Percentiles rank a stretch among this genome's conserved stretches.
These are phyloP conservation scores for Dissoconium aciculare DNA, from an alignment of 2,329 filamentous ascomycete genomes.

Conservation along the genomic window DNA sequence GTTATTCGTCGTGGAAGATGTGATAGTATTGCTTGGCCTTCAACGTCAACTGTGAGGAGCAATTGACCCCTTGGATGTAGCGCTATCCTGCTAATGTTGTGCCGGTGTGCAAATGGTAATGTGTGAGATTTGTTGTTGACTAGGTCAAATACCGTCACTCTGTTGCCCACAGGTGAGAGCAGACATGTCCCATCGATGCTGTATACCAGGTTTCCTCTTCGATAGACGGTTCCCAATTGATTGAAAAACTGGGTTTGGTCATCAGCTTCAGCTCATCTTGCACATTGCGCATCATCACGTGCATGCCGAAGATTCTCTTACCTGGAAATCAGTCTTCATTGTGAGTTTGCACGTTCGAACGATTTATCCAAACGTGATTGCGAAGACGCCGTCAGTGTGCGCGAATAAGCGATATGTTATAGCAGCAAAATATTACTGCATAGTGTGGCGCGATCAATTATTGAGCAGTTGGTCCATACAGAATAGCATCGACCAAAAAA, in stretches of 20 bases:
- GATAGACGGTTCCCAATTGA: conserved; percentile 93
- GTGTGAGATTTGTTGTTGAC: conserved; percentile 87
- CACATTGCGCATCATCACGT: too few species aligned
- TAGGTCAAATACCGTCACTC: conserved; percentile 89
- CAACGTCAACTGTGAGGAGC: conserved; percentile 82
- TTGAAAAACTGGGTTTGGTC: conserved; percentile 85
- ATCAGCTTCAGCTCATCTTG: too few species aligned
- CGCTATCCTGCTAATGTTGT: conserved; percentile 78
- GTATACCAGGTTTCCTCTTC: conserved; percentile 92
- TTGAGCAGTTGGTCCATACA: too few species aligned
- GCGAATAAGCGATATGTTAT: too few species aligned
- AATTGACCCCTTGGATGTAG: conserved; percentile 84
- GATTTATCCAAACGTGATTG: too few species aligned
- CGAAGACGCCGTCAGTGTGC: too few species aligned
- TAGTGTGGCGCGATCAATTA: too few species aligned
- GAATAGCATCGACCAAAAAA: too few species aligned
- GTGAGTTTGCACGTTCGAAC: too few species aligned
- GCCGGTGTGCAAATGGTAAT: conserved; percentile 79
- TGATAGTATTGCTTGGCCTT: conserved; percentile 83
- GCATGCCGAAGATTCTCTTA: too few species aligned
- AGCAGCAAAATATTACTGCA: too few species aligned
- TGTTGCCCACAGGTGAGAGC: conserved; percentile 89
- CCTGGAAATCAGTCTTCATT: conserved; percentile 99
- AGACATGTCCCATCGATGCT: conserved; percentile 91
- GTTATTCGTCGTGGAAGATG: conserved; percentile 74